A percentile compares a stretch with the other conserved stretches of the same genome.
Evolutionary conservation across 2,329 filamentous ascomycete species (phyloP).

Genomic region (Aspergillus sp.): DNA sequence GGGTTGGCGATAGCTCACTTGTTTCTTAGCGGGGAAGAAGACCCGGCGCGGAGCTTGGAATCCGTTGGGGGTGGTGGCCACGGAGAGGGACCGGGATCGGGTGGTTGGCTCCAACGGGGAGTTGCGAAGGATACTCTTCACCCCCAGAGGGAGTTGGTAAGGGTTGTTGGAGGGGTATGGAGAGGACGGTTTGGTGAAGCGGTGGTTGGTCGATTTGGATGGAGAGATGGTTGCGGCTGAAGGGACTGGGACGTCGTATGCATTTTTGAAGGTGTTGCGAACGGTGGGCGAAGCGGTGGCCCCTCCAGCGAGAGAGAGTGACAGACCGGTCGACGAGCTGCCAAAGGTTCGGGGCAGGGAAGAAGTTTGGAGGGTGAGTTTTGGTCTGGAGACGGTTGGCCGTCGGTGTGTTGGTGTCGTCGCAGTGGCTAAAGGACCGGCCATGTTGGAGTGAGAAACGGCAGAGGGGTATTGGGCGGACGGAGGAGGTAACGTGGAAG

Average conservation of each 20-base stretch:
- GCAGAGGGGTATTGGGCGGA: slow-evolving; percentile 5
- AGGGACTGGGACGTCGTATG: slow-evolving; percentile 49
- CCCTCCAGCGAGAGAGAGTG: slow-evolving; percentile 51
- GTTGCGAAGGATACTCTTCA: slow-evolving; percentile 49
- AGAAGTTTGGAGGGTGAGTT: slow-evolving; percentile 61
- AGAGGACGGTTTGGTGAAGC: slow-evolving; percentile 29
- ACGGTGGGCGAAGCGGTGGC: slow-evolving; percentile 56
- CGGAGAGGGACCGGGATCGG: slow-evolving; percentile 41
- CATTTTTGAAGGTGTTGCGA: slow-evolving; percentile 62
- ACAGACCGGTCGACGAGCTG: slow-evolving; percentile 52
- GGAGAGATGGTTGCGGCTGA: slow-evolving; percentile 39
- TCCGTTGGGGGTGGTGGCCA: slow-evolving; percentile 32
- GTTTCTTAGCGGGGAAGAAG: slow-evolving; percentile 57
- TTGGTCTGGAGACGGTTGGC: slow-evolving; percentile 47
- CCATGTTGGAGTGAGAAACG: slow-evolving; percentile 14
- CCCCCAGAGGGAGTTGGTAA: slow-evolving; percentile 44
- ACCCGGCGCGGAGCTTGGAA: slow-evolving; percentile 34
- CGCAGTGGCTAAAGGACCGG: slow-evolving; percentile 15
- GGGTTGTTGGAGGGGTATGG: slow-evolving; percentile 31
- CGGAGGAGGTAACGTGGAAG: slow-evolving; percentile 8
- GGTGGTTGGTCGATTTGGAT: slow-evolving; percentile 24
- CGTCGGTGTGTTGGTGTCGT: slow-evolving; percentile 8
- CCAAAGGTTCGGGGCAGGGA: slow-evolving; percentile 52
- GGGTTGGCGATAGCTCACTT: slow-evolving; percentile 55
- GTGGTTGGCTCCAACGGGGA: slow-evolving; percentile 40